A percentile compares a stretch with the other conserved stretches of the same genome.
Conservation (phyloP, 495 filamentous ascomycete genomes). For the Cladorrhinum samala region DNA sequence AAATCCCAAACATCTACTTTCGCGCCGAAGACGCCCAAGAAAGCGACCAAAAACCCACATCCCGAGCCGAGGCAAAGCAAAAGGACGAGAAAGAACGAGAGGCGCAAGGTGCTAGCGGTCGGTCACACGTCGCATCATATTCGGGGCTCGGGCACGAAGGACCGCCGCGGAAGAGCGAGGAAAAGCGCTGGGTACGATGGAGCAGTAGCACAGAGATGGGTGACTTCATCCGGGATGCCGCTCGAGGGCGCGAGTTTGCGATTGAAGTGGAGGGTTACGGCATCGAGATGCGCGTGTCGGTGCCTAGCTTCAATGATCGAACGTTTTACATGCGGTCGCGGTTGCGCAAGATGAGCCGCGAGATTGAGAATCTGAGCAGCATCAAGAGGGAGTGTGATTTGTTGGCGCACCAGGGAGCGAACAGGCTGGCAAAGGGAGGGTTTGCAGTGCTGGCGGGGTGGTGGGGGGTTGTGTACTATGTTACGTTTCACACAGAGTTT, state of each 20-base stretch:
- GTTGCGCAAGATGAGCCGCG: conserved; percentile 62
- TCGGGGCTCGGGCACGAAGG: conserved; percentile 52
- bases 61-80: conserved; percentile 24
- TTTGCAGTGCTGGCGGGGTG: conserved; percentile 65
- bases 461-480: conserved; percentile 73
- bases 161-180: conserved; percentile 30
- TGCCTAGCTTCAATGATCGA: conserved; percentile 82
- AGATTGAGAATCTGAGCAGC: conserved; percentile 58
- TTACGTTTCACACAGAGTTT: conserved; percentile 71
- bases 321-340: conserved; percentile 78
- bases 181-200: conserved; percentile 77
- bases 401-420: conserved; percentile 67
- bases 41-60: conserved; percentile 39
- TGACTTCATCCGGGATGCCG: conserved; percentile 91
- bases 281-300: conserved; percentile 65
- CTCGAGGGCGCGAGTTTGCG: conserved; percentile 74
- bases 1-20: conserved; percentile 71
- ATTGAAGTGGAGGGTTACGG: conserved; percentile 72
- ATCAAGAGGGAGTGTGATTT: conserved; percentile 79
- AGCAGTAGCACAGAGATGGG: conserved; percentile 83
- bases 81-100: conserved; percentile 13
- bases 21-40: conserved; percentile 67
- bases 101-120: background rate
- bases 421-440: conserved; percentile 73
- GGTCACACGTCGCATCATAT: conserved; percentile 50